Conservation (phyloP, 257 asterid genomes). For the Solanum paucissectum region DNA sequence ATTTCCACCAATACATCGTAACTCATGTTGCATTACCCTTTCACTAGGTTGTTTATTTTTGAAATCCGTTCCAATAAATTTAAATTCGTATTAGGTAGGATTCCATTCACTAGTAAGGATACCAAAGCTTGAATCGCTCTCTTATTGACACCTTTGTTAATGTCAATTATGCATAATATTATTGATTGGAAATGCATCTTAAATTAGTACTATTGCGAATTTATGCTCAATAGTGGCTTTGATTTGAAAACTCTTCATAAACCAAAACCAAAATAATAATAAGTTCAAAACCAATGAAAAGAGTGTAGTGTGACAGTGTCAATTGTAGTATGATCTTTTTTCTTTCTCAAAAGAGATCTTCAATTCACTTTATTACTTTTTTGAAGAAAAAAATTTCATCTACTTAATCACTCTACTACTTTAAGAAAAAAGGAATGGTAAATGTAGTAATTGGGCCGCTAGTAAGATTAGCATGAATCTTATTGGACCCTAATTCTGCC, state of each 20-base stretch:
- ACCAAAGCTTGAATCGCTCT: not conserved
- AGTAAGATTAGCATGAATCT: not conserved
- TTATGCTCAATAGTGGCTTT: not conserved
- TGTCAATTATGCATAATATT: not conserved
- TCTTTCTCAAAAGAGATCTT: not conserved
- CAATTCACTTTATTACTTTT: not conserved
- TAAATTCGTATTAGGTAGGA: no score
- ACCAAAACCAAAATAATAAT: not conserved
- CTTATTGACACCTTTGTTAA: not conserved
- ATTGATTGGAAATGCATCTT: not conserved
- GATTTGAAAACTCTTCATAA: not conserved
- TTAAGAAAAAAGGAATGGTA: not conserved
- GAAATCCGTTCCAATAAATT: no score
- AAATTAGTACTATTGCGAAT: not conserved
- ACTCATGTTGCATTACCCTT: no score
- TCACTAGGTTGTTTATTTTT: no score
- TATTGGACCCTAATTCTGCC: not conserved
- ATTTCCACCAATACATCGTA: no score
- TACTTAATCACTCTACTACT: not conserved
- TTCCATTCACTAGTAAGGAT: no score
- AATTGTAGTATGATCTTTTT: not conserved
- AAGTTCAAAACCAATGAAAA: not conserved
- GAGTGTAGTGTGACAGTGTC: not conserved
- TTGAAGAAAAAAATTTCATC: no score
- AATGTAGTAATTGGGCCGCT: not conserved